Percentiles rank a stretch among this genome's conserved stretches.
These are phyloP conservation scores for Podaxis sp. DNA, from an alignment of 768 basidiomycete genomes.

Conservation along the genomic window DNA sequence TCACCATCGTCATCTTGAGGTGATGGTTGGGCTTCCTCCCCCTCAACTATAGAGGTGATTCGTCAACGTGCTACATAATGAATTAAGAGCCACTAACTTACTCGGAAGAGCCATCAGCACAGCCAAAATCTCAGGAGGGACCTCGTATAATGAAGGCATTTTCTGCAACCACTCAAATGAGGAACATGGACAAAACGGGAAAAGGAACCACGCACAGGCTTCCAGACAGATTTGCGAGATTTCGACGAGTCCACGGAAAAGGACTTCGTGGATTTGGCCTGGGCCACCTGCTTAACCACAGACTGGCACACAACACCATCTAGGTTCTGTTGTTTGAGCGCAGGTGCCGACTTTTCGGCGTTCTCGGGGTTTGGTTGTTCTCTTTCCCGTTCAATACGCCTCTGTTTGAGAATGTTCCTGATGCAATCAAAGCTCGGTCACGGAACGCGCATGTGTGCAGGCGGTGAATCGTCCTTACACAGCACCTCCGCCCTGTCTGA, in stretches of 20 bases:
- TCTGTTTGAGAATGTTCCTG: conserved; percentile 29
- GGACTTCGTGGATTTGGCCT: background rate
- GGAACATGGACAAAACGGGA: background rate
- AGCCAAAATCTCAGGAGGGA: background rate
- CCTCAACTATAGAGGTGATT: background rate
- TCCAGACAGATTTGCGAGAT: background rate
- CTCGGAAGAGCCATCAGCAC: background rate
- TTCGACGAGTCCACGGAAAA: background rate
- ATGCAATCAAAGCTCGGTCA: conserved; percentile 29
- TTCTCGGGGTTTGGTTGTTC: background rate
- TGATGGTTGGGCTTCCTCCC: background rate
- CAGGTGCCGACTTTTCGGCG: background rate
- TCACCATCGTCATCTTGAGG: background rate
- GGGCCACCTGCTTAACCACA: background rate
- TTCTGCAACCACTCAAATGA: background rate
- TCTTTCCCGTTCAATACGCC: conserved; percentile 5
- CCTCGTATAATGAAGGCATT: background rate
- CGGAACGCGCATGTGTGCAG: background rate
- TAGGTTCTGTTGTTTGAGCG: background rate
- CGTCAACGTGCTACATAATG: background rate
- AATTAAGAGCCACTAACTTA: background rate
- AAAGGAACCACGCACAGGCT: background rate
- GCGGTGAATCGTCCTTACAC: conserved; percentile 41
- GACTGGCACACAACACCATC: background rate
- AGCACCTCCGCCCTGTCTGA: conserved; percentile 51